Evolutionary conservation across 2,329 filamentous ascomycete species (phyloP).

Genomic region (Cyclaneusma minus): DNA sequence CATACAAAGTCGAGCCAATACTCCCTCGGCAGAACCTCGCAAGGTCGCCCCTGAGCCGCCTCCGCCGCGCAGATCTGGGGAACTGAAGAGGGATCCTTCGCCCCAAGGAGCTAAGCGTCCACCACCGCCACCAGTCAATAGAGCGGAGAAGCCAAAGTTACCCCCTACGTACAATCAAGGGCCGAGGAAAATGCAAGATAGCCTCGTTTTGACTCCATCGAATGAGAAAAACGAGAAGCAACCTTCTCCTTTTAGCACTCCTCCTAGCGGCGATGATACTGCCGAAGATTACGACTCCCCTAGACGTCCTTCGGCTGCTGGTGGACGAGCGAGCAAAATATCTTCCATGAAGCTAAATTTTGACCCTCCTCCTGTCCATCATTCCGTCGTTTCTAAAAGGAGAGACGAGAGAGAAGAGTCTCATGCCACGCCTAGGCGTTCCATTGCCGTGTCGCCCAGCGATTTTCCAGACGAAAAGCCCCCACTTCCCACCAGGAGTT

Average conservation of each 20-base stretch:
- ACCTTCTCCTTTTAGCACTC: conserved; percentile 74
- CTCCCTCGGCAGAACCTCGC: conserved; percentile 31
- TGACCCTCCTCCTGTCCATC: conserved; percentile 38
- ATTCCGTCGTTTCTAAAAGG: conserved; percentile 26
- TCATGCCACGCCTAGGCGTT: too few relatives aligned
- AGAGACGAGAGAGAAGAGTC: too few relatives aligned
- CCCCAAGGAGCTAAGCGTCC: conserved; percentile 15
- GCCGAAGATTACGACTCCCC: conserved; percentile 34
- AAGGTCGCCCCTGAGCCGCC: conserved; percentile 46
- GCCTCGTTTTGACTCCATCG: conserved; percentile 9
- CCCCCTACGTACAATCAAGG: conserved; percentile 32
- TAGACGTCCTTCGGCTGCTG: conserved; percentile 30
- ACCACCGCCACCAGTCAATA: conserved; percentile 60
- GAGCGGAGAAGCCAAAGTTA: conserved; percentile 63
- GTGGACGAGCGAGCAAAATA: conserved; percentile 25
- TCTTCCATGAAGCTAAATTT: conserved; percentile 18
- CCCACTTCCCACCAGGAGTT: too few relatives aligned
- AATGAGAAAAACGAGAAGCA: conserved; percentile 17
- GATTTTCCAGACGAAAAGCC: too few relatives aligned
- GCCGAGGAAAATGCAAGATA: conserved; percentile 15
- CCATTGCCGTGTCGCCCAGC: too few relatives aligned
- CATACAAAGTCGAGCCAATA: conserved; percentile 38
- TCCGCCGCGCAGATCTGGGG: conserved; percentile 45
- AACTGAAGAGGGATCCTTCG: conserved; percentile 31
- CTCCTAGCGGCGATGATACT: conserved; percentile 57